A percentile compares a stretch with the other conserved stretches of the same genome.
phyloP scores from a whole-genome alignment of 1,139 yeast species.

The Blastobotrys buckinghamii region DNA sequence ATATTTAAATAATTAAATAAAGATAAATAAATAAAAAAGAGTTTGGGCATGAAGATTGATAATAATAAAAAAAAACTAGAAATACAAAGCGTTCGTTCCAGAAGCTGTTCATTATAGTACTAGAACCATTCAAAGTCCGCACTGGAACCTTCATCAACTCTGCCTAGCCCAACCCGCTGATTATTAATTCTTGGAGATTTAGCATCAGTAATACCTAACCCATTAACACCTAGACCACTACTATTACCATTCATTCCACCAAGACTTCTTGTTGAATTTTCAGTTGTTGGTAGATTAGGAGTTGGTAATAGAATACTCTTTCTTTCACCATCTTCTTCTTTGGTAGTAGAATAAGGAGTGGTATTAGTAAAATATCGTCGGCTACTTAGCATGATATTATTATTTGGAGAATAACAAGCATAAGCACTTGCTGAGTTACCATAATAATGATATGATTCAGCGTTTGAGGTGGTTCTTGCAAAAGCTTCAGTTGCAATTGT shows the following conservation, averaged over 20 bases:
- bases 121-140: slow-evolving; percentile 10
- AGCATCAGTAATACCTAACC: neutral
- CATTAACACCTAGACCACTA: too few species aligned
- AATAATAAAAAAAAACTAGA: neutral
- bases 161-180: neutral
- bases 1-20: too few species aligned
- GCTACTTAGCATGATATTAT: neutral
- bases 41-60: too few species aligned
- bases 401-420: slow-evolving; percentile 4
- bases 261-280: neutral
- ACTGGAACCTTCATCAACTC: slow-evolving; percentile 2
- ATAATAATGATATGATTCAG: neutral
- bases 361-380: neutral
- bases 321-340: slow-evolving; percentile 7
- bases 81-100: too few species aligned
- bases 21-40: too few species aligned
- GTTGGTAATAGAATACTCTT: slow-evolving; percentile 22
- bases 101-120: too few species aligned
- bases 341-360: neutral
- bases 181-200: neutral
- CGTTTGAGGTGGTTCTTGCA: slow-evolving; percentile 1
- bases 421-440: neutral
- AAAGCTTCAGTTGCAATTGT: neutral
- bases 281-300: slow-evolving; percentile 13
- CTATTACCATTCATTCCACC: neutral